Evolutionary conservation across 768 basidiomycete species (phyloP).

Genomic region (Boletus insuetus): DNA sequence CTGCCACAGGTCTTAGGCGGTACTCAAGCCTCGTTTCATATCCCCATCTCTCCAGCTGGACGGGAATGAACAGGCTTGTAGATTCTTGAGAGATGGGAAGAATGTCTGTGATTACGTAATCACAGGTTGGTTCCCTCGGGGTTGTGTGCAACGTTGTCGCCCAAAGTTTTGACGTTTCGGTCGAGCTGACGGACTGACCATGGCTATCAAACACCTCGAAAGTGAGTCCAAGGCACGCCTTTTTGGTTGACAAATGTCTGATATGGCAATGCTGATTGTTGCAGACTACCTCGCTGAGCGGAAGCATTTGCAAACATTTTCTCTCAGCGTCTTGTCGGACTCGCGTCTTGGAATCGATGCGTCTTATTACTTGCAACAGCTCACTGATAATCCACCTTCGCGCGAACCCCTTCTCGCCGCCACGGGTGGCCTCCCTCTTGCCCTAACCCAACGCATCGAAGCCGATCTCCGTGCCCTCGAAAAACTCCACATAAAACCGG

Average conservation of each 20-base stretch:
- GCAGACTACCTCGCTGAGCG: conserved; percentile 84
- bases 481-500: conserved; percentile 91
- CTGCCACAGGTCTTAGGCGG: conserved; percentile 3
- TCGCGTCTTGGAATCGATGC: conserved; percentile 98
- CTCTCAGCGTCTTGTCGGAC: conserved; percentile 79
- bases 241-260: not conserved
- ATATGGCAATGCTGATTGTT: not conserved
- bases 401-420: conserved; percentile 92
- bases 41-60: not conserved
- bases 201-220: conserved; percentile 85
- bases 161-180: conserved; percentile 1
- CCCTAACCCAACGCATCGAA: conserved; percentile 85
- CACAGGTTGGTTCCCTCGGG: conserved; percentile 12
- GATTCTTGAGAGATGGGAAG: conserved; percentile 9
- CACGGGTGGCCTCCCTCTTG: conserved; percentile 91
- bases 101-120: conserved; percentile 28
- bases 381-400: conserved; percentile 73
- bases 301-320: conserved; percentile 80
- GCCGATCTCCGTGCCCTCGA: conserved; percentile 88
- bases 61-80: not conserved
- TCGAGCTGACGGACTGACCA: conserved; percentile 31
- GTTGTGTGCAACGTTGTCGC: conserved; percentile 23
- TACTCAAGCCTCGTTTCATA: not conserved
- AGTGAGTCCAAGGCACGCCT: conserved; percentile 43
- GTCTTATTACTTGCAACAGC: conserved; percentile 77